Evolutionary conservation across 2,329 filamentous ascomycete genomes (phyloP).

Genomic region (Phoma sp.): DNA sequence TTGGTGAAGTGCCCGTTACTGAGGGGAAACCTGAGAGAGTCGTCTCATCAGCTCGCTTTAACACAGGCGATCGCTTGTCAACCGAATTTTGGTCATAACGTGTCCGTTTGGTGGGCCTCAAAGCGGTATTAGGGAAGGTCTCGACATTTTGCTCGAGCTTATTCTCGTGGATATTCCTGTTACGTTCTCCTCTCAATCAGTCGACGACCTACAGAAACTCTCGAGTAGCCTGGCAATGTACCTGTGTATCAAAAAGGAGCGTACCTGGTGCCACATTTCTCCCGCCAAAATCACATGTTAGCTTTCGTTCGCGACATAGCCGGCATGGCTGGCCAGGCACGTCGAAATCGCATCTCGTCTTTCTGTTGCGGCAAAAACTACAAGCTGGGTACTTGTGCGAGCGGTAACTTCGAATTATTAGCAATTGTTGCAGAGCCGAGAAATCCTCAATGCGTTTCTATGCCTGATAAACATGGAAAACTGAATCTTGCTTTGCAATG

Average conservation of each 20-base stretch:
- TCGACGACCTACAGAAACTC: not conserved
- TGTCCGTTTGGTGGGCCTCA: not conserved
- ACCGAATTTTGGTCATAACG: not conserved
- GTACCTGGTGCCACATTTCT: not conserved
- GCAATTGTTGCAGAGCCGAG: not conserved
- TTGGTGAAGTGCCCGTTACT: constrained; percentile 17
- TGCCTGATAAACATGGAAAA: not conserved
- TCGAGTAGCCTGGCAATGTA: not conserved
- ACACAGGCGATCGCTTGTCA: not conserved
- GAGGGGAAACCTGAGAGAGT: constrained; percentile 7
- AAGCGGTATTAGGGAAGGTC: not conserved
- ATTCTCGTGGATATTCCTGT: not conserved
- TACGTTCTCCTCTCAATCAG: not conserved
- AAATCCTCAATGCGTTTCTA: not conserved
- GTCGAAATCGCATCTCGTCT: constrained; percentile 25
- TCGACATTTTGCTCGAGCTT: not conserved
- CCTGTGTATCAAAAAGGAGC: not conserved
- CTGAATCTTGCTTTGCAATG: not conserved
- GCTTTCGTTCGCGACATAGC: constrained; percentile 22
- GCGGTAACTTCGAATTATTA: constrained; percentile 3
- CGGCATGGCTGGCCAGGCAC: constrained; percentile 20
- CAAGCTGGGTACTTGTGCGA: constrained; percentile 23
- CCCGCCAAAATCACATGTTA: constrained; percentile 13
- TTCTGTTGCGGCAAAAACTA: constrained; percentile 21
- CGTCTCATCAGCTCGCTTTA: not conserved